Evolutionary conservation across 805 yeast species (phyloP).

Genomic region (Nakazawaea sp.): DNA sequence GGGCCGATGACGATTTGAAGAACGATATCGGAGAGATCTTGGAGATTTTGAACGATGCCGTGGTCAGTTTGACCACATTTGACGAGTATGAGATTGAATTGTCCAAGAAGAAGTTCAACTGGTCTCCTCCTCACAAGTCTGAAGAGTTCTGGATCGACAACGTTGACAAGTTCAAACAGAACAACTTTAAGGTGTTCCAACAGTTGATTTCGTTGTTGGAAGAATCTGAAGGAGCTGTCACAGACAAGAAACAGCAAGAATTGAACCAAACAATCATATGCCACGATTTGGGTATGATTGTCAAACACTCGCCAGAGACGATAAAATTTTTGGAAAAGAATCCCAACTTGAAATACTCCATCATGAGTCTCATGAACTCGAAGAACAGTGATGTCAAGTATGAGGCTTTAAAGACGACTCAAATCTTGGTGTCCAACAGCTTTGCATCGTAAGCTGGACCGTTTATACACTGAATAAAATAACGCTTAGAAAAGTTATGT

Average conservation of each 20-base stretch:
- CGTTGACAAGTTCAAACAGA: constrained; percentile 64
- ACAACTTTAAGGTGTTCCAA: constrained; percentile 67
- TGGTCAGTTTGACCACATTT: constrained; percentile 76
- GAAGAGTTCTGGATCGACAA: constrained; percentile 89
- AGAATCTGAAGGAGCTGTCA: constrained; percentile 15
- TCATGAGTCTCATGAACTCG: constrained; percentile 79
- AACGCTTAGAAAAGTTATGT: too few species aligned
- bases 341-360: constrained; percentile 59
- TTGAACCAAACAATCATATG: constrained; percentile 52
- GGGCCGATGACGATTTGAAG: constrained; percentile 90
- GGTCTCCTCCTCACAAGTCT: constrained; percentile 91
- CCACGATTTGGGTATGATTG: constrained; percentile 58
- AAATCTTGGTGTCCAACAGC: constrained; percentile 82
- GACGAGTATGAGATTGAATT: constrained; percentile 89
- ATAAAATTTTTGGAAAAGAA: constrained; percentile 42
- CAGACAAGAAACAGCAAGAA: constrained; percentile 21
- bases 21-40: constrained; percentile 57
- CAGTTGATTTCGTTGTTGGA: constrained; percentile 38
- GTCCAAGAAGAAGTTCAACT: constrained; percentile 65
- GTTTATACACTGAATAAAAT: too few species aligned
- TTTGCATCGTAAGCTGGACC: constrained; percentile 29
- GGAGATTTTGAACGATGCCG: constrained; percentile 62
- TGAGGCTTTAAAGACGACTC: constrained; percentile 95
- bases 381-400: constrained; percentile 84
- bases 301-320: constrained; percentile 58